These are phyloP conservation scores for Porogramme epimiltina DNA, from an alignment of 1,284 basidiomycete species.

Conservation along the genomic window DNA sequence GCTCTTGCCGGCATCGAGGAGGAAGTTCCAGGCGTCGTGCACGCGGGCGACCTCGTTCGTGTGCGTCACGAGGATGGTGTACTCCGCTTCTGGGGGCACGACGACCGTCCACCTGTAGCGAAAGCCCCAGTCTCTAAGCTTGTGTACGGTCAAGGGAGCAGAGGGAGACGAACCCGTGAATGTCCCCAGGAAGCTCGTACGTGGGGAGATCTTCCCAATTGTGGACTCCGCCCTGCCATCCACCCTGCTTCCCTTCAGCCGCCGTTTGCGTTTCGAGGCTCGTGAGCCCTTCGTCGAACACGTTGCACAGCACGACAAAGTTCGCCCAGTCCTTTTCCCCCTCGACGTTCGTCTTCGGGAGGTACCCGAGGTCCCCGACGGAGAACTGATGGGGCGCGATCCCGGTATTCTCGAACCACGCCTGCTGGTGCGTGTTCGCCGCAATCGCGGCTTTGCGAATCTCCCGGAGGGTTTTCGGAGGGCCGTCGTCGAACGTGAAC, in stretches of 20 bases:
- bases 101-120: conserved; percentile 46
- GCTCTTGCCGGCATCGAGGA: conserved; percentile 37
- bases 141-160: neutral
- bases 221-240: conserved; percentile 22
- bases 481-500: neutral
- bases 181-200: conserved; percentile 32
- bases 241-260: conserved; percentile 26
- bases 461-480: conserved; percentile 36
- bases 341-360: conserved; percentile 38
- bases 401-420: conserved; percentile 40
- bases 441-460: conserved; percentile 42
- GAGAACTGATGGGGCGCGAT: conserved; percentile 41
- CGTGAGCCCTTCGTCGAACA: conserved; percentile 31
- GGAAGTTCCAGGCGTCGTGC: conserved; percentile 45
- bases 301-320: conserved; percentile 45
- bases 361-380: conserved; percentile 50
- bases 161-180: conserved; percentile 41
- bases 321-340: conserved; percentile 20
- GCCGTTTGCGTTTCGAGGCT: conserved; percentile 14
- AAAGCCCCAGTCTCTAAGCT: neutral
- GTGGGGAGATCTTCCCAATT: conserved; percentile 27
- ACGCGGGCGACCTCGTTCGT: conserved; percentile 31
- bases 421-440: conserved; percentile 38
- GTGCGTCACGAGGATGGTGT: conserved; percentile 42
- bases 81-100: conserved; percentile 37